These are phyloP conservation scores for Populus ilicifolia DNA, from an alignment of 345 rosid species.

Conservation along the genomic window DNA sequence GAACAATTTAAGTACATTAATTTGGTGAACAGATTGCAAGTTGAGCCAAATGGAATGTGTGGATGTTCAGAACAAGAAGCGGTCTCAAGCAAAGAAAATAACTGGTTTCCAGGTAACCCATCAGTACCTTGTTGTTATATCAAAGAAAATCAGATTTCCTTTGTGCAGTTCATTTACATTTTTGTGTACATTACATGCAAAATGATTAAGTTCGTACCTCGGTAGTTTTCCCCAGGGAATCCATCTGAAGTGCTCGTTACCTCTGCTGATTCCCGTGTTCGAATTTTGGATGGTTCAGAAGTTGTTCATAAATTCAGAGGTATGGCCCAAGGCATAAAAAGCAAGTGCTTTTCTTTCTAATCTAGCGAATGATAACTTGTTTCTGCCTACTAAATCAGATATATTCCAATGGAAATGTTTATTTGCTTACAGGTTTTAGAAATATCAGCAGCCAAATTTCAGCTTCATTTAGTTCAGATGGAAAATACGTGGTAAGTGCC, in stretches of 20 bases:
- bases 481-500: slow-evolving; percentile 62
- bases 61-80: slow-evolving; percentile 59
- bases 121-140: not conserved
- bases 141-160: not conserved
- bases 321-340: slow-evolving; percentile 7
- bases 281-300: slow-evolving; percentile 61
- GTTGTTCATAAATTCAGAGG: slow-evolving; percentile 73
- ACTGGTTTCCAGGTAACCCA: slow-evolving; percentile 83
- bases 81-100: slow-evolving; percentile 58
- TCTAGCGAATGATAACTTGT: not conserved
- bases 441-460: slow-evolving; percentile 82
- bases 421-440: slow-evolving; percentile 50
- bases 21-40: slow-evolving; percentile 55
- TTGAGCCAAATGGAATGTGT: slow-evolving; percentile 45
- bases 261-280: slow-evolving; percentile 85
- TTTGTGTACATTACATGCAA: not conserved
- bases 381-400: too few species aligned
- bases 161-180: not conserved
- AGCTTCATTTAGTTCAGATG: slow-evolving; percentile 72
- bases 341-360: not conserved
- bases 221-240: slow-evolving; percentile 68
- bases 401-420: not conserved
- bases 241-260: slow-evolving; percentile 79
- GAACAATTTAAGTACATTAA: not conserved
- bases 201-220: slow-evolving; percentile 11